Evolutionary conservation across 2,329 filamentous ascomycete genomes (phyloP), one percentile per base, ranked within the genome.

Genomic region (Coniella vitis): DNA sequence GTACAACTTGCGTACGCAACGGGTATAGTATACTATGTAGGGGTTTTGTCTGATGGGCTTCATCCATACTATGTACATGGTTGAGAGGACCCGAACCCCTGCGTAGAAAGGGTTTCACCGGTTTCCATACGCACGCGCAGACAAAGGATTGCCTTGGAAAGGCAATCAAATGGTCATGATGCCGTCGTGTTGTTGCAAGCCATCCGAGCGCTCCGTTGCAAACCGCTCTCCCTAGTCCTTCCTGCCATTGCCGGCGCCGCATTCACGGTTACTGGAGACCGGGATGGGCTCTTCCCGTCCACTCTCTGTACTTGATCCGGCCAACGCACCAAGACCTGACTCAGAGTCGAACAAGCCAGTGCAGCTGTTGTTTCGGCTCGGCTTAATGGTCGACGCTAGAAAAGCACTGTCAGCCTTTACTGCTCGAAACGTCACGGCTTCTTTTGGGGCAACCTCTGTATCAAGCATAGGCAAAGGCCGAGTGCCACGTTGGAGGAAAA

Each of bases 331-430:
- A 17, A 8, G 25, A 36, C 20, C 32, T 25, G 19, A 22, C 25
- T 38, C 17, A 38, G 29, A 42, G 45, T 16, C 29, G n/a, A 35
- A n/a, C 5, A 16, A 19, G n/a, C n/a, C 17, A 3, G 19, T 19
- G 45, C 12, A 22, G 17, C 13, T 10, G 25, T 22, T 25, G 17
- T 45, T 12, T 10, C 22, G 9, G 35, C 29, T 31, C 17, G 14
- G 29, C 38, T 44, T 42, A 48, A 35, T 53, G 51, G 51, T 60
- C 58, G 55, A 60, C 51, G 22, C 58, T 60, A 47, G 2, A 43
- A 31, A 32, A 32, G 19, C 22, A 38, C 54, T 45, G 61, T 65
- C 56, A 65, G 62, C 58, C 50, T 16, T 48, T 25, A 32, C 19
- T 29, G 40, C 29, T 5, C 52, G 48, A 29, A 25, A 22, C 8